Percentiles rank a stretch among this genome's conserved stretches.
phyloP scores from a whole-genome alignment of 345 rosid genomes.

The Cochlearia excelsa region DNA sequence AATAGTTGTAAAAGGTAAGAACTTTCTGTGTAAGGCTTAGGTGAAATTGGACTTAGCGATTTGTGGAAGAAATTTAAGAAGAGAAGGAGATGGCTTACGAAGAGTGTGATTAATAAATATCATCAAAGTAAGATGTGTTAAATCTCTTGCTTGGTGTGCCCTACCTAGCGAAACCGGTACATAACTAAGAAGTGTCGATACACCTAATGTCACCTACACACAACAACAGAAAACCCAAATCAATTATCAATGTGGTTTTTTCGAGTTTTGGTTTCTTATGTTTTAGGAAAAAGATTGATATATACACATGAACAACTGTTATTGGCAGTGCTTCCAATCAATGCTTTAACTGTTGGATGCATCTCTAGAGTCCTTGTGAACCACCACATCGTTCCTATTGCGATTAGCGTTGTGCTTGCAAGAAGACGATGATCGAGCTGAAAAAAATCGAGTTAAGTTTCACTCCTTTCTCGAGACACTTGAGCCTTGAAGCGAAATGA shows the following conservation, averaged over 20 bases:
- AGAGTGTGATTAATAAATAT: slow-evolving; percentile 75
- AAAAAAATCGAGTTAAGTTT: too few species aligned
- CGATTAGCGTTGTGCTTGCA: slow-evolving; percentile 58
- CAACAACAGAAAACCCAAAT: not conserved
- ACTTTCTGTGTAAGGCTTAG: slow-evolving; percentile 24
- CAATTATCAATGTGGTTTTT: too few species aligned
- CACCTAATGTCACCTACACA: slow-evolving; percentile 69
- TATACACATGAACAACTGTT: slow-evolving; percentile 91
- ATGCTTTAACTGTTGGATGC: slow-evolving; percentile 73
- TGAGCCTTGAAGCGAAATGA: too few species aligned
- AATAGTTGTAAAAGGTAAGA: slow-evolving; percentile 12
- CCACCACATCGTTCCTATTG: slow-evolving; percentile 71
- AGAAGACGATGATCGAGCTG: slow-evolving; percentile 93
- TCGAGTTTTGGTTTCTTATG: too few species aligned
- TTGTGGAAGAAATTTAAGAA: slow-evolving; percentile 75
- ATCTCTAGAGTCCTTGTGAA: slow-evolving; percentile 70
- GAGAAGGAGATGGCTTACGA: slow-evolving; percentile 65
- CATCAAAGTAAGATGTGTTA: slow-evolving; percentile 72
- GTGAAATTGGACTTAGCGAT: slow-evolving; percentile 45
- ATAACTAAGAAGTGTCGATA: slow-evolving; percentile 78
- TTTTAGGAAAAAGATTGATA: not conserved
- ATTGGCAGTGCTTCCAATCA: slow-evolving; percentile 68
- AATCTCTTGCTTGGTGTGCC: slow-evolving; percentile 88
- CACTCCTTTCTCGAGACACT: too few species aligned
- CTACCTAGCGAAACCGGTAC: slow-evolving; percentile 81